These are phyloP conservation scores for Rhizophagus sp. DNA, from an alignment of 192 early-diverging fungal genomes.

Conservation along the genomic window DNA sequence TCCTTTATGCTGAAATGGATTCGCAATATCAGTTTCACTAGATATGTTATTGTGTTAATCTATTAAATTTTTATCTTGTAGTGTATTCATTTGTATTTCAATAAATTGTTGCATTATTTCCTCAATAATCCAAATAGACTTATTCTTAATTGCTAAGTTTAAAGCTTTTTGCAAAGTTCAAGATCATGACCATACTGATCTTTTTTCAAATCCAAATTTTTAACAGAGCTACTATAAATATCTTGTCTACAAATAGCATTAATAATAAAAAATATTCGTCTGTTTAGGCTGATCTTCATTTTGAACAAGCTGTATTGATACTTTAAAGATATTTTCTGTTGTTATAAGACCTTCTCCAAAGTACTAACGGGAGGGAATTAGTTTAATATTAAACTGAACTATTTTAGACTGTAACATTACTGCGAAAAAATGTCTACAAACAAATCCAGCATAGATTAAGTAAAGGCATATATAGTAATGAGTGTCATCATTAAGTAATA, in stretches of 20 bases:
- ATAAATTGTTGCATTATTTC: background rate
- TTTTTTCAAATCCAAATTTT: background rate
- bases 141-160: background rate
- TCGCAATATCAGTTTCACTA: background rate
- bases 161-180: background rate
- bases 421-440: constrained; percentile 1
- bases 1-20: background rate
- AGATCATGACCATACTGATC: background rate
- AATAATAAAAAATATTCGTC: background rate
- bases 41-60: background rate
- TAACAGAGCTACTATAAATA: background rate
- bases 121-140: background rate
- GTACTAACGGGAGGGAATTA: background rate
- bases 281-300: too few relatives aligned
- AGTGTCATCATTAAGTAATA: background rate
- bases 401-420: background rate
- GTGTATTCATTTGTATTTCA: background rate
- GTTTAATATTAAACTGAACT: background rate
- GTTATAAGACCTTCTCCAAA: background rate
- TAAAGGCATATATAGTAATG: background rate
- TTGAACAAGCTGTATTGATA: background rate
- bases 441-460: background rate
- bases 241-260: background rate
- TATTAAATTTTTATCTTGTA: too few relatives aligned
- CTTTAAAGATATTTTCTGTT: background rate